Evolutionary conservation across 306 rosid species (phyloP), one percentile per base, ranked within the genome.

Genomic region (Adenanthera pavonina): DNA sequence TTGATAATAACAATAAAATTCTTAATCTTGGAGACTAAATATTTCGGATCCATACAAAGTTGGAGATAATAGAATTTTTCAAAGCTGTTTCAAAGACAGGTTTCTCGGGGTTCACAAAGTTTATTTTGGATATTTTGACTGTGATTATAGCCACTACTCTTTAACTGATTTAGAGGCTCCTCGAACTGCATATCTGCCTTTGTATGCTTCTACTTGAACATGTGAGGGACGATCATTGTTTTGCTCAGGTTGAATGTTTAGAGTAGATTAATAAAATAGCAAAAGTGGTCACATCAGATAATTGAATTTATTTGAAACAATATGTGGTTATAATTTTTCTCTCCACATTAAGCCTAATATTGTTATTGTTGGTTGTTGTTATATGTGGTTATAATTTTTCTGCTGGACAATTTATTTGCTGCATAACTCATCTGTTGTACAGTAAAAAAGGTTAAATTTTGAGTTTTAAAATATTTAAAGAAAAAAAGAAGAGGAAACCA

Each of bases 21-120:
- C 53, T 80, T 62, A 69, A 78, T 91, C 83, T 83, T 76, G 83
- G 91, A 62, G 85, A 48, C 73, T 87, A 89, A 81, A 77, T 83
- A 83, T 82, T 84, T 90, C 70, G 90, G 93, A 93, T 91, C 92
- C 73, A 84, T 89, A 84, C 79, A 86, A 65, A 33, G 85, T 20
- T 80, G 65, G 78, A 82, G 83, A 77, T 77, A 48, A 60, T 76
- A 86, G 83, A 82, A 77, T 47, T 80, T 84, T 79, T 68, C 84
- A 60, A 88, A 78, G 77, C 34, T 84, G 82, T 76, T 83, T 35
- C 35, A 16, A 56, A 77, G 78, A 85, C 89, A 80, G 65, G 78
- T 67, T 61, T 90, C 87, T 89, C 84, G 97, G 93, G 89, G 38
- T 25, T 36, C 84, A 54, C 89, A 25, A 74, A 73, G 80, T 41